These are phyloP conservation scores for Salix arbutifolia DNA, from an alignment of 345 rosid species.

Conservation along the genomic window DNA sequence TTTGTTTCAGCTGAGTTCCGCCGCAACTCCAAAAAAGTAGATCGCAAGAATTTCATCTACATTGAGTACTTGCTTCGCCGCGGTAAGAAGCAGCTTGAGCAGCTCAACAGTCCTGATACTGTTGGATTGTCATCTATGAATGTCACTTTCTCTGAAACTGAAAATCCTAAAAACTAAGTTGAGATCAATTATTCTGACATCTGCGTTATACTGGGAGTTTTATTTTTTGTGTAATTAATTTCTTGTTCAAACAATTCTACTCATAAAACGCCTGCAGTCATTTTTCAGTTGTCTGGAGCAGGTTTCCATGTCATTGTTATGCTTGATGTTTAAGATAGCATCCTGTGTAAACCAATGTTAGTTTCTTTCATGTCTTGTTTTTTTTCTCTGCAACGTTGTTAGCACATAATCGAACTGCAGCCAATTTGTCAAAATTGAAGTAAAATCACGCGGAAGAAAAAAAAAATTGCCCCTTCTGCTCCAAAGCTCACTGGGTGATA, in stretches of 20 bases:
- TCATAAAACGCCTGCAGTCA: too few relatives aligned
- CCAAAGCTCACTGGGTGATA: constrained; percentile 79
- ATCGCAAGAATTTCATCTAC: constrained; percentile 71
- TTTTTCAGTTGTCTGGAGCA: too few relatives aligned
- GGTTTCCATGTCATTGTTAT: too few relatives aligned
- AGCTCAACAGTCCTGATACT: constrained; percentile 59
- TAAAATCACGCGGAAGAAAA: constrained; percentile 17
- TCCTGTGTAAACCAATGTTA: too few relatives aligned
- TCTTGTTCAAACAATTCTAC: too few relatives aligned
- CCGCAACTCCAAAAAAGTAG: constrained; percentile 54
- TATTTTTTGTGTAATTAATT: too few relatives aligned
- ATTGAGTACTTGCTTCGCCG: constrained; percentile 75
- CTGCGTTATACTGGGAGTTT: too few relatives aligned
- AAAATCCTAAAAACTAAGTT: neutral
- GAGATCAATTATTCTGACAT: neutral
- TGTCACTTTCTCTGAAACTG: neutral
- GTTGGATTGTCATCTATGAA: constrained; percentile 12
- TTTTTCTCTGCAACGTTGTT: too few relatives aligned
- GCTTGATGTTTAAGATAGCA: too few relatives aligned
- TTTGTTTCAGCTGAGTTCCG: constrained; percentile 61
- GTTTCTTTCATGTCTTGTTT: too few relatives aligned
- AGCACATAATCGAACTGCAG: too few relatives aligned
- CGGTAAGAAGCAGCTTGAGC: constrained; percentile 77
- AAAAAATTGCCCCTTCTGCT: constrained; percentile 55
- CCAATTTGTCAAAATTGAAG: too few relatives aligned